These are phyloP conservation scores for Leptographium galeiforme DNA, from an alignment of 2,329 filamentous ascomycete genomes.

Conservation along the genomic window DNA sequence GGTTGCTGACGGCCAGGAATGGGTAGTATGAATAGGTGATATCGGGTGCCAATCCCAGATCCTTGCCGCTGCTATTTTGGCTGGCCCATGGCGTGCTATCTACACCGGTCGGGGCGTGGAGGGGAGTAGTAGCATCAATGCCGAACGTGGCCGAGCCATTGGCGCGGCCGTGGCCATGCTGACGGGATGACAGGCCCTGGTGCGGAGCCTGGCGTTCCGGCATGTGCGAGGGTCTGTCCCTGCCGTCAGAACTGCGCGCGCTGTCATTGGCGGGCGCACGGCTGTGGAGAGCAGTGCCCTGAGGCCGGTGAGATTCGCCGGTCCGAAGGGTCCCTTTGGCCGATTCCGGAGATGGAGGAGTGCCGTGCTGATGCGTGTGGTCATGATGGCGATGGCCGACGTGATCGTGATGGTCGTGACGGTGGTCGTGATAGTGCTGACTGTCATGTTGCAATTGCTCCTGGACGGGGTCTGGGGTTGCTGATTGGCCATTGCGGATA, in stretches of 20 bases:
- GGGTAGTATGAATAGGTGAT: slow-evolving; percentile 27
- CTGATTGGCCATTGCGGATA: not conserved
- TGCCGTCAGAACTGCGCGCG: not conserved
- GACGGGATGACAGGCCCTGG: not conserved
- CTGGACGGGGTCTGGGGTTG: not conserved
- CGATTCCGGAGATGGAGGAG: not conserved
- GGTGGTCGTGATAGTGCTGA: not conserved
- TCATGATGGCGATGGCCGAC: not conserved
- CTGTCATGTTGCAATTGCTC: not conserved
- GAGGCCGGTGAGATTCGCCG: not conserved
- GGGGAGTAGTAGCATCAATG: not conserved
- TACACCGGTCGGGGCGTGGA: not conserved
- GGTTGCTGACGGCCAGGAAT: slow-evolving; percentile 25
- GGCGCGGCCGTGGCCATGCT: not conserved
- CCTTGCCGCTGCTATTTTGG: slow-evolving; percentile 1
- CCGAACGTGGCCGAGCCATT: not conserved
- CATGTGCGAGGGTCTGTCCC: not conserved
- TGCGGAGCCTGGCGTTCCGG: not conserved
- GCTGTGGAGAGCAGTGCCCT: not conserved
- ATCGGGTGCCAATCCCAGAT: slow-evolving; percentile 5
- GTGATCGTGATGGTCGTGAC: not conserved
- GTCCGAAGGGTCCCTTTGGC: too few relatives aligned
- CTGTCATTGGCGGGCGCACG: not conserved
- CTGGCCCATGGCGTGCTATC: slow-evolving; percentile 1
- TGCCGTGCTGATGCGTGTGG: not conserved